Percentiles rank a stretch among this genome's conserved stretches.
Conservation (phyloP, 768 basidiomycete genomes). For the Pleurotus tuber-regium region DNA sequence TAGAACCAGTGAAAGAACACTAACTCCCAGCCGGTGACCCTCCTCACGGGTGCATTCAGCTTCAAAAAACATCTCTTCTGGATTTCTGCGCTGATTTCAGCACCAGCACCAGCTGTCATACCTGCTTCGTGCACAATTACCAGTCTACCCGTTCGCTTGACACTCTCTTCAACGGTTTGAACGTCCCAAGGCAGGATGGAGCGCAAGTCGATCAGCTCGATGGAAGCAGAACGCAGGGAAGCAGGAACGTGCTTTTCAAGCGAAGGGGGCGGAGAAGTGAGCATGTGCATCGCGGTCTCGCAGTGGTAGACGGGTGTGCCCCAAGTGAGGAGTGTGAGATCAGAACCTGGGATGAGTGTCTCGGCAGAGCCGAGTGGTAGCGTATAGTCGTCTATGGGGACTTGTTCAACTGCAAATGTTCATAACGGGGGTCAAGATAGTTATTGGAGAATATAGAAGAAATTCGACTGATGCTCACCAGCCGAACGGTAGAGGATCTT, state of each 20-base stretch:
- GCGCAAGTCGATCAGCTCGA: slow-evolving; percentile 89
- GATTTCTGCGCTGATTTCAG: slow-evolving; percentile 88
- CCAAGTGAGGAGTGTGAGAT: slow-evolving; percentile 89
- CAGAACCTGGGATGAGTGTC: slow-evolving; percentile 66
- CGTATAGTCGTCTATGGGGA: slow-evolving; percentile 82
- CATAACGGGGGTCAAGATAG: neutral
- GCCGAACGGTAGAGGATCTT: slow-evolving; percentile 91
- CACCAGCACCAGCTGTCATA: slow-evolving; percentile 82
- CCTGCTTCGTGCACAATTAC: slow-evolving; percentile 94
- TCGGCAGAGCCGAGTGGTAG: slow-evolving; percentile 87
- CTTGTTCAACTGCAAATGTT: slow-evolving; percentile 71
- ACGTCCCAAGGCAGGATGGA: slow-evolving; percentile 91
- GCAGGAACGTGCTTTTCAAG: slow-evolving; percentile 65
- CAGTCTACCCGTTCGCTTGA: slow-evolving; percentile 78
- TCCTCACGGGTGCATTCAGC: slow-evolving; percentile 81
- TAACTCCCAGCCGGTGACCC: slow-evolving; percentile 94
- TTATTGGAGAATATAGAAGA: neutral
- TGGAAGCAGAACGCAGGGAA: slow-evolving; percentile 61
- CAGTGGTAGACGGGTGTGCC: slow-evolving; percentile 93
- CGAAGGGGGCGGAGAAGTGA: slow-evolving; percentile 61
- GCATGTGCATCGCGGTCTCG: slow-evolving; percentile 76
- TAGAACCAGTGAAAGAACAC: slow-evolving; percentile 31
- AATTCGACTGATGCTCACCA: slow-evolving; percentile 33
- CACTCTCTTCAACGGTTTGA: slow-evolving; percentile 76
- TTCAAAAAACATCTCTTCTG: slow-evolving; percentile 88